Percentiles rank a stretch among this genome's conserved stretches.
These are phyloP conservation scores for Suillus occidentalis DNA, from an alignment of 768 basidiomycete genomes.

Conservation along the genomic window DNA sequence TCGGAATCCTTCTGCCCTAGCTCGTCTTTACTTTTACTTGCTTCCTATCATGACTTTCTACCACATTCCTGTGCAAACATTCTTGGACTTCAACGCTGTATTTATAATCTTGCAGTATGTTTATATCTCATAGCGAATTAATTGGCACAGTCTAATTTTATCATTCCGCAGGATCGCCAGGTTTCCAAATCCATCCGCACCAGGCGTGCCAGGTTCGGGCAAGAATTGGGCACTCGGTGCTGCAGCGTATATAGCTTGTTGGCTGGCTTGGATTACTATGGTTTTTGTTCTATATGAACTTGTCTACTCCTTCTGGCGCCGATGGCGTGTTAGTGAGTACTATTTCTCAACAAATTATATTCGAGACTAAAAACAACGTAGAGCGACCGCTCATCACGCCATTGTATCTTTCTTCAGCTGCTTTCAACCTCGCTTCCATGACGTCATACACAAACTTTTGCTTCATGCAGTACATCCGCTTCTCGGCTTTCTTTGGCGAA, in stretches of 20 bases:
- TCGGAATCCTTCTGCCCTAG: constrained; percentile 54
- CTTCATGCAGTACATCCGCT: constrained; percentile 79
- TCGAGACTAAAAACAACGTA: constrained; percentile 30
- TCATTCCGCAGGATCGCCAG: constrained; percentile 59
- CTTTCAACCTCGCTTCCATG: constrained; percentile 72
- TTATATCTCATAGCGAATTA: constrained; percentile 12
- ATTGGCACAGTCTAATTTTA: not conserved
- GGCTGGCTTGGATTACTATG: constrained; percentile 69
- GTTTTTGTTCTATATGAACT: constrained; percentile 78
- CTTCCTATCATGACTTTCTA: constrained; percentile 72
- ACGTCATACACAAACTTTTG: constrained; percentile 82
- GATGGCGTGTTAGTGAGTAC: constrained; percentile 79
- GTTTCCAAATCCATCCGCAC: constrained; percentile 67
- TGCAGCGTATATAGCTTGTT: constrained; percentile 82
- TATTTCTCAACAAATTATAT: constrained; percentile 20
- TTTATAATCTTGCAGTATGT: constrained; percentile 84
- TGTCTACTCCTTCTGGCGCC: constrained; percentile 69
- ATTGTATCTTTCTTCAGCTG: constrained; percentile 80
- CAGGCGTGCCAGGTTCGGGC: constrained; percentile 69
- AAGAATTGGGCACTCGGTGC: constrained; percentile 81
- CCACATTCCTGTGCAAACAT: constrained; percentile 75
- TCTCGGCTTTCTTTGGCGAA: constrained; percentile 61
- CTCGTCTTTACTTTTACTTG: constrained; percentile 64
- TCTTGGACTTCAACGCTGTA: constrained; percentile 87
- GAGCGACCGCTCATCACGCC: constrained; percentile 83